A percentile compares a stretch with the other conserved stretches of the same genome.
These are phyloP conservation scores for Nakazawaea ishiwadae DNA, from an alignment of 805 yeast genomes.

Conservation along the genomic window DNA sequence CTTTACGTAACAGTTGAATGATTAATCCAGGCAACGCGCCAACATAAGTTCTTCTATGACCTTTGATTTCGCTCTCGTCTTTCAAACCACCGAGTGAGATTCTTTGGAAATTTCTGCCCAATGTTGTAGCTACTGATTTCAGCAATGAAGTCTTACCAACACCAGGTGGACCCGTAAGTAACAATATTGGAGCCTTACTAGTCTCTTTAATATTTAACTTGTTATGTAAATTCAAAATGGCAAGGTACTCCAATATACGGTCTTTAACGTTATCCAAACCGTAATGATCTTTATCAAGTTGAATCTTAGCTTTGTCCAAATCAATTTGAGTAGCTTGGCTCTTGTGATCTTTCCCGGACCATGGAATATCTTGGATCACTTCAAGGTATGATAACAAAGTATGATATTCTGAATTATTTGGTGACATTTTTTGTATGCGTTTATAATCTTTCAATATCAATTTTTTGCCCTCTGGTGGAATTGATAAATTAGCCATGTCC, in stretches of 20 bases:
- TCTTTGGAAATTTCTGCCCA: slow-evolving; percentile 73
- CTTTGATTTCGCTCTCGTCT: slow-evolving; percentile 86
- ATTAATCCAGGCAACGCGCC: slow-evolving; percentile 90
- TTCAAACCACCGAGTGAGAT: slow-evolving; percentile 83
- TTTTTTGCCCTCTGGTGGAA: slow-evolving; percentile 37
- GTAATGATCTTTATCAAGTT: slow-evolving; percentile 71
- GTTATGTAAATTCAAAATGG: slow-evolving; percentile 60
- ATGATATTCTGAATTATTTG: slow-evolving; percentile 58
- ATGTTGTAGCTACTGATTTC: slow-evolving; percentile 68
- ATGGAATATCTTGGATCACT: slow-evolving; percentile 61
- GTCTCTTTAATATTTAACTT: slow-evolving; percentile 15
- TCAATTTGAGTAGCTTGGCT: no score
- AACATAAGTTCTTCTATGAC: slow-evolving; percentile 86
- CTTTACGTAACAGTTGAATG: slow-evolving; percentile 70
- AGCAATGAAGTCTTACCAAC: slow-evolving; percentile 90
- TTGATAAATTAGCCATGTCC: slow-evolving; percentile 25
- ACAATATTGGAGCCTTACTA: slow-evolving; percentile 60
- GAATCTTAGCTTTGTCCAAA: slow-evolving; percentile 45
- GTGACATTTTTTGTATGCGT: slow-evolving; percentile 49
- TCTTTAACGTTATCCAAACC: slow-evolving; percentile 72
- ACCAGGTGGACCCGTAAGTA: slow-evolving; percentile 91
- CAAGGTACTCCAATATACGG: slow-evolving; percentile 72
- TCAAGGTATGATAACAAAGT: slow-evolving; percentile 62
- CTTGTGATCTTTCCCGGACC: no score
- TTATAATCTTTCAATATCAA: slow-evolving; percentile 45